A percentile compares a stretch with the other conserved stretches of the same genome.
Conservation (phyloP, 108 stramenopile species). For the Nitzschia sp. region DNA sequence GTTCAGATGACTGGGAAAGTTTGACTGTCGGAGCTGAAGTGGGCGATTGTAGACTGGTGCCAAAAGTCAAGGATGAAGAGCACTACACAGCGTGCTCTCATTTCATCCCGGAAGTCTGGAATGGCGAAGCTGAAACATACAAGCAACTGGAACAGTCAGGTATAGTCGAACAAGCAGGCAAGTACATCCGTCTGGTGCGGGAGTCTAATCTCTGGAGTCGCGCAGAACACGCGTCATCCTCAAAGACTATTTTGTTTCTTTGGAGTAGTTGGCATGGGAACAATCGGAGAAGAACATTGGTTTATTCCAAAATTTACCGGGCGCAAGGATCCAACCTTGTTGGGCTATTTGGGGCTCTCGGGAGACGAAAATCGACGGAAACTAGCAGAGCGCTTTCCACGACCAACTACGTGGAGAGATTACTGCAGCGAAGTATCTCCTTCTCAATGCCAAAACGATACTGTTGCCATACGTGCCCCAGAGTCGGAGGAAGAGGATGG, state of each 20-base stretch:
- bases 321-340: constrained; percentile 28
- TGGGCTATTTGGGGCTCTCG: constrained; percentile 35
- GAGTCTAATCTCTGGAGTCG: no score
- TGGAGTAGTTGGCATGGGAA: not conserved
- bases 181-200: no score
- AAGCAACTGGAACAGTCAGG: no score
- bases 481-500: constrained; percentile 30
- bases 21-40: not conserved
- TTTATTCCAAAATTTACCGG: constrained; percentile 43
- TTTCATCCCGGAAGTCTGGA: constrained; percentile 32
- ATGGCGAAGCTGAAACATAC: no score
- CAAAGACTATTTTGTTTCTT: no score
- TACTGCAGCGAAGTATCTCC: constrained; percentile 40
- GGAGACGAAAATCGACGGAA: constrained; percentile 21
- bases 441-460: constrained; percentile 25
- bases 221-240: no score
- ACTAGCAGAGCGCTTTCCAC: constrained; percentile 37
- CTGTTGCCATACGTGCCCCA: constrained; percentile 25
- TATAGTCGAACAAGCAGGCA: no score
- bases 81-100: constrained; percentile 36
- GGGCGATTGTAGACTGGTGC: constrained; percentile 1
- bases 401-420: constrained; percentile 46
- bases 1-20: not conserved
- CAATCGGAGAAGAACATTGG: constrained; percentile 14
- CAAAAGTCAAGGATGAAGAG: constrained; percentile 2